Percentiles rank a stretch among this genome's conserved stretches.
Evolutionary conservation across 2,329 filamentous ascomycete species (phyloP).

Genomic region (Phyllosticta citribraziliensis): DNA sequence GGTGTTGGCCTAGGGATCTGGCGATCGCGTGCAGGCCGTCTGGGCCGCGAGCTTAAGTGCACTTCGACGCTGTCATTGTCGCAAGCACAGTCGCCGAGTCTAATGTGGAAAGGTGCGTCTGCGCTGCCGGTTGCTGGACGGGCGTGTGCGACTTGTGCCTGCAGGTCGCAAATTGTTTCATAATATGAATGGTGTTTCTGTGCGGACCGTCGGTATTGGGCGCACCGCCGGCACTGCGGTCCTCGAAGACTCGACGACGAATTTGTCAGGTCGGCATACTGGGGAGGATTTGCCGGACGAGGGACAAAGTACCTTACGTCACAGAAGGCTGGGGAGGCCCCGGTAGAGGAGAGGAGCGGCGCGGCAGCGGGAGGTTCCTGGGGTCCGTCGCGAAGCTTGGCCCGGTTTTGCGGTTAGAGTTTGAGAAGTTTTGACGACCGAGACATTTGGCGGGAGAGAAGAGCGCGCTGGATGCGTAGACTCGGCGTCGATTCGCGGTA

Average conservation of each 20-base stretch:
- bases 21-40: not conserved
- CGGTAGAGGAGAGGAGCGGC: not conserved
- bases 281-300: not conserved
- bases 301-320: not conserved
- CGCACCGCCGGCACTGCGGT: not conserved
- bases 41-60: not conserved
- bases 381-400: not conserved
- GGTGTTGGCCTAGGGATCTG: not conserved
- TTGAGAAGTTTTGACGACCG: not conserved
- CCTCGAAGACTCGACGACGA: not conserved
- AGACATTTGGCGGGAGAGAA: not conserved
- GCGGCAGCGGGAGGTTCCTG: not conserved
- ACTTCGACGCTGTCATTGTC: not conserved
- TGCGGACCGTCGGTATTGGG: not conserved
- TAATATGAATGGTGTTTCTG: not conserved
- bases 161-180: not conserved
- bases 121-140: not conserved
- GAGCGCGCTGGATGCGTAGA: not conserved
- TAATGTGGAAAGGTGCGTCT: not conserved
- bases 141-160: not conserved
- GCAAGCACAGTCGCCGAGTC: not conserved
- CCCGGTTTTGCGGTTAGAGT: not conserved
- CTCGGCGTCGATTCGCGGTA: not conserved
- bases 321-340: not conserved
- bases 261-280: no score